Evolutionary conservation across 2,329 filamentous ascomycete genomes (phyloP), one percentile per base, ranked within the genome.

Genomic region (Sphaerulina populicola): DNA sequence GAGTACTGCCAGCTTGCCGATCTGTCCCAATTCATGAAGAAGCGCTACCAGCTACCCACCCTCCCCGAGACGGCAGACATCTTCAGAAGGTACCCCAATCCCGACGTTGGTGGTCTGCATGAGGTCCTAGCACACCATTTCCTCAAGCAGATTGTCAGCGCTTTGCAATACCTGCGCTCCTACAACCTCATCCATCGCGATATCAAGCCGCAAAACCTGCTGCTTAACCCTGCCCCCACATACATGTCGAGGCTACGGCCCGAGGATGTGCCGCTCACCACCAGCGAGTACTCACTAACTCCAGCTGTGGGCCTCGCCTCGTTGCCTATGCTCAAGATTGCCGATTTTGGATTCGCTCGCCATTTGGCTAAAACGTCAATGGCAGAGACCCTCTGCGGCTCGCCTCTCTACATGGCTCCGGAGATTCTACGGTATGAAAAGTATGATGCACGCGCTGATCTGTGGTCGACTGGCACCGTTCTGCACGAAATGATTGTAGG

Each of bases 51-150:
- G 65, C 79, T 96, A 41, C 78, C 77, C 40, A 85, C 83, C 45
- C 86, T 94, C 66, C 82, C 86, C 27, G 85, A 87, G 47, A 93
- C 91, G 3, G 80, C 82, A 64, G 88, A 94, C 61, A 91, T 97
- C 82, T 88, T 94, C 55, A 79, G 83, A 64, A 95, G 94, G 68
- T 97, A 98, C 64, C 91, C 93, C 2, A 90, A 88, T 63, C 80
- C 85, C 15, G 76, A 81, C 4, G 82, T 83, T 54, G 89, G 88
- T 38, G 91, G 90, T n/a, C 76, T 98, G 39, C 86, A 97, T 68
- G 93, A 98, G 70, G 91, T 97, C n/a, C 79, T 98, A 59, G 89
- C 89, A 48, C 85, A 93, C 29, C 93, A 98, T 72, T 98, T 97
- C 64, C 76, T 95, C 52, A 94, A 97, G 69, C 93, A 98, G 69